Evolutionary conservation across 139 green algal genomes (phyloP).

Genomic region (Klebsormidium nitens): DNA sequence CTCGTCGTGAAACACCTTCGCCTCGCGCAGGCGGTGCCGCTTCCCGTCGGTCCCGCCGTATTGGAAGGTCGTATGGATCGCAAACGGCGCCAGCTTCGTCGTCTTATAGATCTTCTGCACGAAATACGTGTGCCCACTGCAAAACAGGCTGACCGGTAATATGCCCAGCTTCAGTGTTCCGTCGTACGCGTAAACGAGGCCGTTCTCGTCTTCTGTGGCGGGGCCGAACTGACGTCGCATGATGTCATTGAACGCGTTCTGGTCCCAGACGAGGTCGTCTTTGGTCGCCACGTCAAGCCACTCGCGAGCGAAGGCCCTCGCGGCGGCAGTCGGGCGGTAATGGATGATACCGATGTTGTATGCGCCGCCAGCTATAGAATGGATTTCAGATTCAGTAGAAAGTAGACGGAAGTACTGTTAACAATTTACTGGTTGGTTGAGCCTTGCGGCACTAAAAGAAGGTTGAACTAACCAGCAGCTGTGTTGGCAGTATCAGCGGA

Average conservation of each 20-base stretch:
- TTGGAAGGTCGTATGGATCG: conserved; percentile 92
- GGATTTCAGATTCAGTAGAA: too few relatives aligned
- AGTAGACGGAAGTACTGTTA: too few relatives aligned
- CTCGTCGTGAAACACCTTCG: conserved; percentile 65
- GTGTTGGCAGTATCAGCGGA: too few relatives aligned
- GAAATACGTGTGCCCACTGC: conserved; percentile 90
- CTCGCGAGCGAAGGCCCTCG: conserved; percentile 30
- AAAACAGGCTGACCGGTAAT: conserved; percentile 81
- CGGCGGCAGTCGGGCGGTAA: conserved; percentile 50
- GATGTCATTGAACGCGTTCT: conserved; percentile 55
- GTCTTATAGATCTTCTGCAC: conserved; percentile 60
- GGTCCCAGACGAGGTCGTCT: conserved; percentile 50
- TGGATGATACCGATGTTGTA: conserved; percentile 97
- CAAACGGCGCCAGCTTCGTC: conserved; percentile 69
- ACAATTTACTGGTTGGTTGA: too few relatives aligned
- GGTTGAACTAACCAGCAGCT: too few relatives aligned
- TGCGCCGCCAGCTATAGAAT: too few relatives aligned
- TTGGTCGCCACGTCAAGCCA: conserved; percentile 40
- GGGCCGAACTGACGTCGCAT: conserved; percentile 35
- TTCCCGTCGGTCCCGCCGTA: conserved; percentile 89
- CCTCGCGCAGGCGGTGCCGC: conserved; percentile 84
- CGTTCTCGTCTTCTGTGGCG: neutral
- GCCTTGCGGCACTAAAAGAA: too few relatives aligned
- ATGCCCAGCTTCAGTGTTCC: conserved; percentile 74
- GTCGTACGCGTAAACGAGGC: conserved; percentile 57